These are phyloP conservation scores for Leccinum disarticulatum DNA, from an alignment of 768 basidiomycete genomes.

Conservation along the genomic window DNA sequence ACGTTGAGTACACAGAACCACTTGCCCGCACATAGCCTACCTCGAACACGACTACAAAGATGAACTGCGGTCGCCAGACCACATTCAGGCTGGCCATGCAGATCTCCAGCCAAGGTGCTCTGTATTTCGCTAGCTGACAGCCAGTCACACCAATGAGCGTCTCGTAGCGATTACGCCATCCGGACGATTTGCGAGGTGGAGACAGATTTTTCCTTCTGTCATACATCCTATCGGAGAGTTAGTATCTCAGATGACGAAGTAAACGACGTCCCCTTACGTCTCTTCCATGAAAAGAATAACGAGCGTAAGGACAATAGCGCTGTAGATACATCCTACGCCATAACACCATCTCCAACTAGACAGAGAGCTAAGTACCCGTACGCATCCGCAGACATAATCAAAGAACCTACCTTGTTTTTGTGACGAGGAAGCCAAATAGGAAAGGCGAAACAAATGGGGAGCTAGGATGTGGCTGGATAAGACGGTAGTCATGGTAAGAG, in stretches of 20 bases:
- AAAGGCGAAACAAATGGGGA: slow-evolving; percentile 32
- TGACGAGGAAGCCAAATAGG: slow-evolving; percentile 30
- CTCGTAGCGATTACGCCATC: slow-evolving; percentile 42
- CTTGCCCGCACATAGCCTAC: slow-evolving; percentile 13
- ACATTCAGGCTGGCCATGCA: slow-evolving; percentile 37
- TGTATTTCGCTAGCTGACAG: slow-evolving; percentile 42
- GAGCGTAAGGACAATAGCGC: slow-evolving; percentile 42
- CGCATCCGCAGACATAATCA: background rate
- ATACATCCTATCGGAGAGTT: slow-evolving; percentile 38
- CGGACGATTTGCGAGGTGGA: slow-evolving; percentile 24
- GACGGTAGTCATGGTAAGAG: slow-evolving; percentile 26
- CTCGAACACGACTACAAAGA: no score
- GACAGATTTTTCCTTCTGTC: slow-evolving; percentile 43
- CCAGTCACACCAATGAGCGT: slow-evolving; percentile 53
- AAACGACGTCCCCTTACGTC: slow-evolving; percentile 36
- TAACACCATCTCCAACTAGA: slow-evolving; percentile 51
- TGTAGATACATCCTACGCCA: slow-evolving; percentile 52
- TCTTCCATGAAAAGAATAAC: slow-evolving; percentile 50
- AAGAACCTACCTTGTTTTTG: slow-evolving; percentile 24
- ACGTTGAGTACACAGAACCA: background rate
- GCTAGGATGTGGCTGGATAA: slow-evolving; percentile 28
- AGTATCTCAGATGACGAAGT: background rate
- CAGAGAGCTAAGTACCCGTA: background rate
- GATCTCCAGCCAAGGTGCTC: slow-evolving; percentile 40
- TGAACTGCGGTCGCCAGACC: slow-evolving; percentile 52